A percentile compares a stretch with the other conserved stretches of the same genome.
These are phyloP conservation scores for Tuber borchii DNA, from an alignment of 495 filamentous ascomycete species.

Conservation along the genomic window DNA sequence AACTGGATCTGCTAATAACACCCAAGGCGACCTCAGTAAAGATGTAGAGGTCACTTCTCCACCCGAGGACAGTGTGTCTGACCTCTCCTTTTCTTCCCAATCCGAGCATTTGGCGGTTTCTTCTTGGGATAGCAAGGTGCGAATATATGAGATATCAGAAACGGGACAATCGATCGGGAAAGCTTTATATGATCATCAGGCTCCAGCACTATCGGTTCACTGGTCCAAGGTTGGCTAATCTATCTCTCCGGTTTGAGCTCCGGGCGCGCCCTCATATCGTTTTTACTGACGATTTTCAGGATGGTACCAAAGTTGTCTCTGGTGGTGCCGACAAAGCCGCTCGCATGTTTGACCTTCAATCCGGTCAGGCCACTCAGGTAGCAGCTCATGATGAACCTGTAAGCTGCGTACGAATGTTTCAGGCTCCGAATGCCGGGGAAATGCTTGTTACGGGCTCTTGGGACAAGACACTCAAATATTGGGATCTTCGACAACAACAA, in stretches of 20 bases:
- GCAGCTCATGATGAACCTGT: slow-evolving; percentile 76
- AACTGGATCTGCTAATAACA: slow-evolving; percentile 54
- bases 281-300: slow-evolving; percentile 43
- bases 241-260: slow-evolving; percentile 35
- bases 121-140: slow-evolving; percentile 90
- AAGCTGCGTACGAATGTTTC: slow-evolving; percentile 69
- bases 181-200: slow-evolving; percentile 69
- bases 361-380: slow-evolving; percentile 56
- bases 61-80: slow-evolving; percentile 79
- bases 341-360: slow-evolving; percentile 66
- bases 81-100: slow-evolving; percentile 69
- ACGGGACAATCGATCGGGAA: slow-evolving; percentile 68
- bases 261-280: slow-evolving; percentile 25
- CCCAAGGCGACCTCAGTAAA: slow-evolving; percentile 83
- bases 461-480: slow-evolving; percentile 95
- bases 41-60: slow-evolving; percentile 71
- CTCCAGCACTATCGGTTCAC: slow-evolving; percentile 67
- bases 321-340: slow-evolving; percentile 80
- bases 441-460: slow-evolving; percentile 86
- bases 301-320: slow-evolving; percentile 68
- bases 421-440: slow-evolving; percentile 50
- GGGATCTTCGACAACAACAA: slow-evolving; percentile 70
- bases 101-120: slow-evolving; percentile 74
- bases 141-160: slow-evolving; percentile 78
- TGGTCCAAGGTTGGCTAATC: slow-evolving; percentile 67